These are phyloP conservation scores for Penicillium samsonianum DNA, from an alignment of 495 filamentous ascomycete genomes.

Conservation along the genomic window DNA sequence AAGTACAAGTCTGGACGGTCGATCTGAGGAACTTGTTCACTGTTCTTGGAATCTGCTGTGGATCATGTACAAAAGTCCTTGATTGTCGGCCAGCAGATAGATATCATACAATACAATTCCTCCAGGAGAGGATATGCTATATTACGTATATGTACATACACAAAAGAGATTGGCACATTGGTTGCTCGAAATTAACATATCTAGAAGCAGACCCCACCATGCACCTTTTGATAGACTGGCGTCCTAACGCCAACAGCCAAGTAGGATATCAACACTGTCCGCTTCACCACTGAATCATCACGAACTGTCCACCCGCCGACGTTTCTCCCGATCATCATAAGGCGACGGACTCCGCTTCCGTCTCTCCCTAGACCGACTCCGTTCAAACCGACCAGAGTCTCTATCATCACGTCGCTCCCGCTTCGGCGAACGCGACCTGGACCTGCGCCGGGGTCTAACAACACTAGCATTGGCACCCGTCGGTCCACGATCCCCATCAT, in stretches of 20 bases:
- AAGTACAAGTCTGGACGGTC: neutral
- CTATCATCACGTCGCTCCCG: conserved; percentile 28
- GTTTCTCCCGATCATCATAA: conserved; percentile 66
- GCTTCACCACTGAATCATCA: conserved; percentile 20
- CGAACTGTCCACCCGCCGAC: conserved; percentile 58
- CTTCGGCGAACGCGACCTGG: conserved; percentile 38
- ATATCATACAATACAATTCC: conserved; percentile 11
- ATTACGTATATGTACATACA: conserved; percentile 9
- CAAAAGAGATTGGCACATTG: neutral
- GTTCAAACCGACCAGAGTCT: conserved; percentile 11
- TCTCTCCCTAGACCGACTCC: conserved; percentile 53
- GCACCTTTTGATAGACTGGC: conserved; percentile 18
- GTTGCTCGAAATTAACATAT: conserved; percentile 3
- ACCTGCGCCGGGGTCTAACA: conserved; percentile 42
- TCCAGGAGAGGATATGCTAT: conserved; percentile 17
- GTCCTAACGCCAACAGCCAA: conserved; percentile 29
- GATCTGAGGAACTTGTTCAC: neutral
- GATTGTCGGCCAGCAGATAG: conserved; percentile 3
- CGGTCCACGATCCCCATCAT: conserved; percentile 35
- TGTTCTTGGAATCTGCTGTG: neutral
- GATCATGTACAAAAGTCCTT: conserved; percentile 17
- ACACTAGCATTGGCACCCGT: conserved; percentile 54
- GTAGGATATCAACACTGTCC: conserved; percentile 1
- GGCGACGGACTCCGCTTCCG: conserved; percentile 67
- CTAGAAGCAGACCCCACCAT: conserved; percentile 14